Evolutionary conservation across 768 basidiomycete species (phyloP).

Genomic region (Xerocomellus amylosporus): DNA sequence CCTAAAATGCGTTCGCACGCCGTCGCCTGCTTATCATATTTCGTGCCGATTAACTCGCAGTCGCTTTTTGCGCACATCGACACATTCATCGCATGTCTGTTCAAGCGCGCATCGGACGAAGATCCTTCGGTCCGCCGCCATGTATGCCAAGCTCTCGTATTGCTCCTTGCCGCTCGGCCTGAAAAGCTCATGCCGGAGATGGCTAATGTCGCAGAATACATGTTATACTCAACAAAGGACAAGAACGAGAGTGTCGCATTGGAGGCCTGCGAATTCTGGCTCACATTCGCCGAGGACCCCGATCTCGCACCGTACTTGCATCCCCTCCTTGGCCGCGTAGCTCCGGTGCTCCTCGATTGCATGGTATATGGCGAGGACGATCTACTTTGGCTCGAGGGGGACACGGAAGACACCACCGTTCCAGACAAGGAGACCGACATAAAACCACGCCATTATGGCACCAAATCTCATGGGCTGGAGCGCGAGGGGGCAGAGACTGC

Average conservation of each 20-base stretch:
- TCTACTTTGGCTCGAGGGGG: constrained; percentile 90
- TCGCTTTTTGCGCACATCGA: constrained; percentile 91
- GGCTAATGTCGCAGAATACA: constrained; percentile 93
- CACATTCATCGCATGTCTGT: constrained; percentile 86
- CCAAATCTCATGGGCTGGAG: constrained; percentile 81
- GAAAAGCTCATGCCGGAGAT: constrained; percentile 98
- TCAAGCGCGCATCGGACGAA: constrained; percentile 93
- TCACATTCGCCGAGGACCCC: constrained; percentile 95
- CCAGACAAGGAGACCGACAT: constrained; percentile 96
- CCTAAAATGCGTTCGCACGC: constrained; percentile 92
- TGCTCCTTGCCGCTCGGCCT: constrained; percentile 88
- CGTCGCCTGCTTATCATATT: constrained; percentile 91
- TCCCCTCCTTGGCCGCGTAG: constrained; percentile 87
- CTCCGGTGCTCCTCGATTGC: constrained; percentile 92
- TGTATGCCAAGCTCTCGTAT: constrained; percentile 93
- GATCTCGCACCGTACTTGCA: constrained; percentile 81
- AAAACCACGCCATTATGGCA: constrained; percentile 90
- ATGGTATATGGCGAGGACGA: constrained; percentile 98
- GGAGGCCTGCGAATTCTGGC: constrained; percentile 99
- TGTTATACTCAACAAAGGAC: constrained; percentile 98
- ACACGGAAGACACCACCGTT: constrained; percentile 83
- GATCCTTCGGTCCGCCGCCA: constrained; percentile 91
- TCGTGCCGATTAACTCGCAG: constrained; percentile 83
- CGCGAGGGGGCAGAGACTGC: constrained; percentile 51
- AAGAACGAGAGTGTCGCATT: constrained; percentile 94